Conservation (phyloP, 805 yeast species). For the Ogataea ganodermae region DNA sequence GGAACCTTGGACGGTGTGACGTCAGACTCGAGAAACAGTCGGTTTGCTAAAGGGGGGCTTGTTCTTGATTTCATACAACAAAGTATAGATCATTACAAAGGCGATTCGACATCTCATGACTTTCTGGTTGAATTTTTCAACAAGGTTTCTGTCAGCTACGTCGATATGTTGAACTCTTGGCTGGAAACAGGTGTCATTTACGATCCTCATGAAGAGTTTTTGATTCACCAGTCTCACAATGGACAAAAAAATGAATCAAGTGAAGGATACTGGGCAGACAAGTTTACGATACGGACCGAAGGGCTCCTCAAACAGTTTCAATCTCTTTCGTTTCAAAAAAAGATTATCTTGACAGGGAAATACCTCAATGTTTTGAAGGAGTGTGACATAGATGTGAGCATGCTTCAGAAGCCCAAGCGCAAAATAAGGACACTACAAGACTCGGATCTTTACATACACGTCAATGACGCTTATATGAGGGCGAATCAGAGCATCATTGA, state of each 20-base stretch:
- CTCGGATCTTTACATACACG: conserved; percentile 47
- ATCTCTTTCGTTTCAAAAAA: conserved; percentile 53
- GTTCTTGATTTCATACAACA: conserved; percentile 63
- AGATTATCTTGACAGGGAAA: conserved; percentile 81
- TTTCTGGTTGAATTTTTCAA: conserved; percentile 57
- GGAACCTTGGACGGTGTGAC: conserved; percentile 51
- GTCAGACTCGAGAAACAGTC: conserved; percentile 53
- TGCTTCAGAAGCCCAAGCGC: conserved; percentile 3
- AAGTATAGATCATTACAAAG: conserved; percentile 57
- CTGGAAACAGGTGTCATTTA: conserved; percentile 66
- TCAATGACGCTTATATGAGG: conserved; percentile 61
- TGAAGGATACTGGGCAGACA: conserved; percentile 73
- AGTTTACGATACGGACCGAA: conserved; percentile 71
- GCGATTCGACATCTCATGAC: conserved; percentile 58
- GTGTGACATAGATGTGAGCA: conserved; percentile 47
- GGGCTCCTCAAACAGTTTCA: conserved; percentile 71
- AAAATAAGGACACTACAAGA: conserved; percentile 32
- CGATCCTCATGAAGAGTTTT: conserved; percentile 83
- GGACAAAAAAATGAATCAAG: conserved; percentile 24
- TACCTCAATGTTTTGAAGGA: conserved; percentile 70
- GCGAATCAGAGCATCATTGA: conserved; percentile 65
- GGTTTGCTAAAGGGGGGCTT: conserved; percentile 76
- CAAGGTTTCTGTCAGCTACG: conserved; percentile 61
- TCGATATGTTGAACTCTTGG: conserved; percentile 78
- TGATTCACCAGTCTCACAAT: conserved; percentile 49